These are phyloP conservation scores for Trypanosoma brucei DNA, from an alignment of 208 protist species.

Conservation along the genomic window DNA sequence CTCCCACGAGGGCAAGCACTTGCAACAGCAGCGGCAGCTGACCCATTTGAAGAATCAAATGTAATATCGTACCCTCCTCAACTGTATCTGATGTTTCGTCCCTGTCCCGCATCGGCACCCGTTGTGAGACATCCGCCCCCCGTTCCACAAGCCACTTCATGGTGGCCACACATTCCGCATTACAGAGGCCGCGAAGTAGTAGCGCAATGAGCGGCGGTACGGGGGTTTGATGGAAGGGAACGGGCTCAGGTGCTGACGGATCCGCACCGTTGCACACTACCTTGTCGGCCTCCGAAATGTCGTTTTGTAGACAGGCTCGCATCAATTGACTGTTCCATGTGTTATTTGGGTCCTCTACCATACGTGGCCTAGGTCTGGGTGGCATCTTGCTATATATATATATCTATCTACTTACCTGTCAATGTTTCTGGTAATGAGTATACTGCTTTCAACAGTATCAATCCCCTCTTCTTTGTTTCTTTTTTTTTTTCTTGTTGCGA, in stretches of 20 bases:
- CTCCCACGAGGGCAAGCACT: conserved; percentile 40
- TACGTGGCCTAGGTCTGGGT: conserved; percentile 27
- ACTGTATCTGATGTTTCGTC: conserved; percentile 5
- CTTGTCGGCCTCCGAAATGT: conserved; percentile 28
- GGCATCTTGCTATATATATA: conserved; percentile 18
- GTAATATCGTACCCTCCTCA: conserved; percentile 51
- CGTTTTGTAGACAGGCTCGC: conserved; percentile 46
- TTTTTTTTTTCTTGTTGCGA: no score
- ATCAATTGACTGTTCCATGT: conserved; percentile 82
- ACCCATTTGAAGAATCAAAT: conserved; percentile 61
- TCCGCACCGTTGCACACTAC: conserved; percentile 59
- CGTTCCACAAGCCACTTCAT: conserved; percentile 44
- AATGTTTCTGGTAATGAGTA: no score
- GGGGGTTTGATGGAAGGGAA: conserved; percentile 33
- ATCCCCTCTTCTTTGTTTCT: no score
- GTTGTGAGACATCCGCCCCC: conserved; percentile 52
- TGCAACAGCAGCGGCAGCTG: conserved; percentile 56
- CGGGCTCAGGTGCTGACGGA: conserved; percentile 46
- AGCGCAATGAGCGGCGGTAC: conserved; percentile 37
- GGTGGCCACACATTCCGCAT: conserved; percentile 29
- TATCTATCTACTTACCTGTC: no score
- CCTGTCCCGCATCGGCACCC: conserved; percentile 30
- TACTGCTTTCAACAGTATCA: no score
- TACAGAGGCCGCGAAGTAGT: conserved; percentile 41
- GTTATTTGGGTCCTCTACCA: conserved; percentile 73